A percentile compares a stretch with the other conserved stretches of the same genome.
Conservation (phyloP, 495 filamentous ascomycete species). For the Penicillium chermesinum region DNA sequence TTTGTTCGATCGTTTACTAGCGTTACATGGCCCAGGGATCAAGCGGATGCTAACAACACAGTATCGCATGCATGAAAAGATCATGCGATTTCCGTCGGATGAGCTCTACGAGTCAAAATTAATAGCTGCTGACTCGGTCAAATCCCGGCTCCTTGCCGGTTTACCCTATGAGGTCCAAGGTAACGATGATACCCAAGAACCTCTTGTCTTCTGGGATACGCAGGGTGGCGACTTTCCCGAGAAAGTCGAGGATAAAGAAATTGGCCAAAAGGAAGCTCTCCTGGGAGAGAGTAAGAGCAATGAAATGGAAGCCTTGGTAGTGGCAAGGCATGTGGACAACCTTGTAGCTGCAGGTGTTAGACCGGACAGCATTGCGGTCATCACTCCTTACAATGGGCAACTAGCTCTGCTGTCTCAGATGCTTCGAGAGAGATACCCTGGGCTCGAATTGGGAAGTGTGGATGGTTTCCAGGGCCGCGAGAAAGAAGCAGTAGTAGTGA, state of each 20-base stretch:
- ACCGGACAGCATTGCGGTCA: slow-evolving; percentile 80
- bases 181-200: slow-evolving; percentile 83
- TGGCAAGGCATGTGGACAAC: slow-evolving; percentile 64
- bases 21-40: slow-evolving; percentile 73
- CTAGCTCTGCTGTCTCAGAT: slow-evolving; percentile 66
- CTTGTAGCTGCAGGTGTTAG: slow-evolving; percentile 74
- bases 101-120: slow-evolving; percentile 81
- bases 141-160: slow-evolving; percentile 65
- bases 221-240: slow-evolving; percentile 89
- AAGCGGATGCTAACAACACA: slow-evolving; percentile 97
- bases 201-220: slow-evolving; percentile 91
- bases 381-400: slow-evolving; percentile 97
- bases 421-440: slow-evolving; percentile 74
- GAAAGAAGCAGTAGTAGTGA: slow-evolving; percentile 92
- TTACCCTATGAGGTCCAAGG: slow-evolving; percentile 73
- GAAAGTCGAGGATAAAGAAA: slow-evolving; percentile 46
- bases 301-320: slow-evolving; percentile 80
- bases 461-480: slow-evolving; percentile 97
- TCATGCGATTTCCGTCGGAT: slow-evolving; percentile 90
- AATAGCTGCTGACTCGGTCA: slow-evolving; percentile 72
- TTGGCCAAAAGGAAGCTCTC: slow-evolving; percentile 48
- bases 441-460: slow-evolving; percentile 86
- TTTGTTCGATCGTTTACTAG: slow-evolving; percentile 83
- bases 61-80: slow-evolving; percentile 95
- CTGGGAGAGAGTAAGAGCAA: slow-evolving; percentile 91